These are phyloP conservation scores for Botrytis elliptica DNA, from an alignment of 2,329 filamentous ascomycete genomes.

Conservation along the genomic window DNA sequence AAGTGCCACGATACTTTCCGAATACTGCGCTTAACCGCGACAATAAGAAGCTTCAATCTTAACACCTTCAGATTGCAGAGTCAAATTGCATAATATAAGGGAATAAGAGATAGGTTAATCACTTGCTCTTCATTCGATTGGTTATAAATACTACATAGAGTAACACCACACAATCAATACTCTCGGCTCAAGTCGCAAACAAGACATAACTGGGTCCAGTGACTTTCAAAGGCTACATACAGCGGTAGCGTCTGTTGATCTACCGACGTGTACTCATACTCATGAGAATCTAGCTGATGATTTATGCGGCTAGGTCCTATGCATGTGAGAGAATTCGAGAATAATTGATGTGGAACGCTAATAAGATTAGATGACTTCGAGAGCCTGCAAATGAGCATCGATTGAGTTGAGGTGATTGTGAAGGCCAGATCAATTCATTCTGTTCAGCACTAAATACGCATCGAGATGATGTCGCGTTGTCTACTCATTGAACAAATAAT, in stretches of 20 bases:
- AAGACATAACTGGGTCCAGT: not conserved
- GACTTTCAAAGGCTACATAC: not conserved
- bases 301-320: not conserved
- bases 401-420: too few relatives aligned
- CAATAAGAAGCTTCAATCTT: not conserved
- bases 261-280: not conserved
- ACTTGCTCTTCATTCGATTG: not conserved
- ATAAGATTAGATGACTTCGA: too few relatives aligned
- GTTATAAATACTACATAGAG: not conserved
- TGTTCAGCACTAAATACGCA: too few relatives aligned
- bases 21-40: not conserved
- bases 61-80: not conserved
- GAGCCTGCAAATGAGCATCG: too few relatives aligned
- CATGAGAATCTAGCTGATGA: not conserved
- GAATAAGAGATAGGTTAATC: not conserved
- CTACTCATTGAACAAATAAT: too few relatives aligned
- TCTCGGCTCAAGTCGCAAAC: not conserved
- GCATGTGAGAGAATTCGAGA: not conserved
- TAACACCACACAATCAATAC: not conserved
- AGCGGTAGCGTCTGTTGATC: not conserved
- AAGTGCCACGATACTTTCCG: not conserved
- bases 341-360: not conserved
- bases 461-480: too few relatives aligned
- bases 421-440: too few relatives aligned
- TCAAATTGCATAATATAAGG: rapidly evolving